Evolutionary conservation across 352 stramenopile species (phyloP), one percentile per base, ranked within the genome.

Genomic region (Phytophthora pseudosyringae): DNA sequence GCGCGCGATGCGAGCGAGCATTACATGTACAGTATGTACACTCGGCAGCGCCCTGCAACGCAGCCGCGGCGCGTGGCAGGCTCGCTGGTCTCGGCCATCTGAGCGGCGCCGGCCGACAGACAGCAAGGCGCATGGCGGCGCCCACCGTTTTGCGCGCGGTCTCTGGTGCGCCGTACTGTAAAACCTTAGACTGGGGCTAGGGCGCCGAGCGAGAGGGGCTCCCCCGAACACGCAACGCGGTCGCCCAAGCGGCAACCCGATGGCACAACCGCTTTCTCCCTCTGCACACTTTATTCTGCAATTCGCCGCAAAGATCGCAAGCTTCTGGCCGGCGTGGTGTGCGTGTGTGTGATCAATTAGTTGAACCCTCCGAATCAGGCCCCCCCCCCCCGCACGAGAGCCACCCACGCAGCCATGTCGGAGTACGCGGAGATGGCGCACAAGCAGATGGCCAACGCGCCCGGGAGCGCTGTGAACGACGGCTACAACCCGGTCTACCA

Each of bases 281-380:
- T 52, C 40, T 59, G 35, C 25, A 53, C 26, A 13, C 21, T 62
- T 64, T 80, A 81, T 78, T 81, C 69, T 71, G 69, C 73, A 78
- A 78, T 78, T 81, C 56, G 64, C 73, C 69, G 31, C 66, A 71
- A 73, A 76, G 73, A 74, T 76, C 73, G 65, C 67, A 81, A 71
- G 60, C 35, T 15, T 33, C 8, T 25, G 18, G 9, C 39, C n/a
- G 25, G 18, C 25, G 40, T 50, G 21, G 28, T 46, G 16, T 38
- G 40, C 15, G 15, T 38, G 55, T 43, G 36, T 55, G 47, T 51
- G 39, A 55, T 68, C 29, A 29, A 45, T 32, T 29, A 51, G 43
- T 52, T 56, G 46, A 69, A 62, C 63, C 55, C 25, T 38, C n/a
- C n/a, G 44, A 49, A 64, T 59, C 49, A 59, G 47, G 7, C 35